These are phyloP conservation scores for Xerophyta viscosa DNA, from an alignment of 106 monocot genomes.

Conservation along the genomic window DNA sequence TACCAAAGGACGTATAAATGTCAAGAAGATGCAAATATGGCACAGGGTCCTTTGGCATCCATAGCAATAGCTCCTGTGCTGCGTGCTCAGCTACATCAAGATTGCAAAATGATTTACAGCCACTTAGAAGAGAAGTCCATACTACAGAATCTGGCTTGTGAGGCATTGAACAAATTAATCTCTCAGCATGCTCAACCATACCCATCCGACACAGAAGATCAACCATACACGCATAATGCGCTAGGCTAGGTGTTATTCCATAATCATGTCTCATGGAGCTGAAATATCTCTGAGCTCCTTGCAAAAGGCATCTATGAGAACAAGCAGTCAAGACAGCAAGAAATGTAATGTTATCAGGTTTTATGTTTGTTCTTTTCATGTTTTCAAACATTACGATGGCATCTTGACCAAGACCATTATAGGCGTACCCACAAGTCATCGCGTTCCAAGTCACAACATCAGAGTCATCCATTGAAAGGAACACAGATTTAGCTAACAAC, in stretches of 20 bases:
- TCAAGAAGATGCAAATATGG: constrained; percentile 46
- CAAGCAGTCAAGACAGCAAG: constrained; percentile 59
- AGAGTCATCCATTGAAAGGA: too few species aligned
- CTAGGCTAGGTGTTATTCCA: constrained; percentile 27
- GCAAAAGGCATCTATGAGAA: constrained; percentile 31
- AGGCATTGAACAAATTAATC: constrained; percentile 39
- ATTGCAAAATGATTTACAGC: constrained; percentile 28
- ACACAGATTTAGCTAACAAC: constrained; percentile 19
- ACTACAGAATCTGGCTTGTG: constrained; percentile 19
- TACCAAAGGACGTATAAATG: constrained; percentile 30
- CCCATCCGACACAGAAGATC: constrained; percentile 47
- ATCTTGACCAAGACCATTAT: constrained; percentile 34
- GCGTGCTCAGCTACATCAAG: constrained; percentile 45
- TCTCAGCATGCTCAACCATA: constrained; percentile 15
- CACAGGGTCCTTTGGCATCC: constrained; percentile 29
- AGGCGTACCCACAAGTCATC: constrained; percentile 49
- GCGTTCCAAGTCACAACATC: constrained; percentile 62
- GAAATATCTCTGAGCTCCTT: constrained; percentile 39
- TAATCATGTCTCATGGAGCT: constrained; percentile 35
- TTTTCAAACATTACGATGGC: constrained; percentile 35
- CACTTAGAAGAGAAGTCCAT: constrained; percentile 49
- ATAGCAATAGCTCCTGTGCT: constrained; percentile 26
- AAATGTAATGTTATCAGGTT: constrained; percentile 56
- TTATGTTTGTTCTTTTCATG: constrained; percentile 19
- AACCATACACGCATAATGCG: constrained; percentile 59